Percentiles rank a stretch among this genome's conserved stretches.
Evolutionary conservation across 1,139 yeast genomes (phyloP).

Genomic region (Magnusiomyces sp.): DNA sequence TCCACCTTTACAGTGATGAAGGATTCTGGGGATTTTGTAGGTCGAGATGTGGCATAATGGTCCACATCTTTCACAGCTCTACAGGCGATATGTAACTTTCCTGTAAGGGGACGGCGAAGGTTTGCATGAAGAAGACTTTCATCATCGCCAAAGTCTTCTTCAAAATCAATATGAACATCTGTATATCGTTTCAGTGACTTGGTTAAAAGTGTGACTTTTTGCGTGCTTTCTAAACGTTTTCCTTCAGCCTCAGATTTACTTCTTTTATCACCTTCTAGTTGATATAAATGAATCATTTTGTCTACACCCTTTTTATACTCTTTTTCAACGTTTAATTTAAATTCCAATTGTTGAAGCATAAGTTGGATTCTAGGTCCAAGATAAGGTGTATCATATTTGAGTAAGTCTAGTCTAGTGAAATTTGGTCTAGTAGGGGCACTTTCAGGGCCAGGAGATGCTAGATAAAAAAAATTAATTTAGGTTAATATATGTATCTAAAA

Average conservation of each 20-base stretch:
- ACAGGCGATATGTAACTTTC: slow-evolving; percentile 61
- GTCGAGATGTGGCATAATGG: slow-evolving; percentile 76
- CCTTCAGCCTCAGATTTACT: slow-evolving; percentile 84
- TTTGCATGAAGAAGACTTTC: slow-evolving; percentile 50
- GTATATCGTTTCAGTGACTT: slow-evolving; percentile 81
- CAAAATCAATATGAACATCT: slow-evolving; percentile 76
- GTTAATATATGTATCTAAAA: background rate
- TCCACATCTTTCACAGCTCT: slow-evolving; percentile 82
- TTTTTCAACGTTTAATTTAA: slow-evolving; percentile 85
- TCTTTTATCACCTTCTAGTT: slow-evolving; percentile 82
- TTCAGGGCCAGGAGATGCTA: background rate
- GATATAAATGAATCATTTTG: slow-evolving; percentile 75
- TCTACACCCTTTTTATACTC: slow-evolving; percentile 91
- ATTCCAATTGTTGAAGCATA: slow-evolving; percentile 90
- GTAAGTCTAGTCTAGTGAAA: slow-evolving; percentile 50
- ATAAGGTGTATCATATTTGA: slow-evolving; percentile 89
- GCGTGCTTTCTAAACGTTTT: slow-evolving; percentile 75
- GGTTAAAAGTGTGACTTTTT: slow-evolving; percentile 73
- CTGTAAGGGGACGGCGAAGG: slow-evolving; percentile 74
- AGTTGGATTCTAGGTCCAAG: slow-evolving; percentile 92
- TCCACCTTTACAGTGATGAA: slow-evolving; percentile 73
- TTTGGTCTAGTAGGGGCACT: slow-evolving; percentile 19
- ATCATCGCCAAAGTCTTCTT: slow-evolving; percentile 41
- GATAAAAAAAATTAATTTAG: background rate
- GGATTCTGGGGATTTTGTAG: slow-evolving; percentile 74